Evolutionary conservation across 495 filamentous ascomycete species (phyloP), one percentile per base, ranked within the genome.

Genomic region (Filosporella fistucella): DNA sequence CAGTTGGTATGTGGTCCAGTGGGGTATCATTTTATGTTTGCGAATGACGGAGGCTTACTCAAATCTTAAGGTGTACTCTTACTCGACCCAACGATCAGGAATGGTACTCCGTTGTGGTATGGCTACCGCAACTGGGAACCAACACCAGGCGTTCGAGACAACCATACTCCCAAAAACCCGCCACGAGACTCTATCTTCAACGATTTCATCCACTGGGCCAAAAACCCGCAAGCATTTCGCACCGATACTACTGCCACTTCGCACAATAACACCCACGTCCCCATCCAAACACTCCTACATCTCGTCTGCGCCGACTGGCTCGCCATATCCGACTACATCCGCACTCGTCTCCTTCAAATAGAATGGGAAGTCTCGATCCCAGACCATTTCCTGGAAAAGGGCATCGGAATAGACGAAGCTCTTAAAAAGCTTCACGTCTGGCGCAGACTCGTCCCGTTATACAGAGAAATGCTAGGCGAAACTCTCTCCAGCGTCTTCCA

Each of bases 181-280:
- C 17, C 11, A 42, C 21, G 11, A 32, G 16, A 2, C 21, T 55
- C 25, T 55, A 44, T 25, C n/a, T n/a, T n/a, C n/a, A 40, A 50
- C 4, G 52, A 55, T 18, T 12, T 55, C 17, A 22, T 55, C 16
- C 41, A 24, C 28, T 54, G 51, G 51, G 51, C 45, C 13, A 49
- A 22, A 44, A 71, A 45, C 60, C 64, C 3, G 60, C 56, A 1
- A 17, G 10, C 9, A 69, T 68, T 47, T 45, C 13, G 13, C 8
- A 1, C 29, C 16, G 17, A n/a, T n/a, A n/a, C 2, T 23, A 18
- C 29, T n/a, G 18, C 18, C 18, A 13, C 16, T 25, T 46, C 29
- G 29, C 55, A 55, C 39, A 57, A 57, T 8, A 45, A 62, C 14
- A 42, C 66, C 22, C 54, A 67, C 21, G 56, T 68, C 33, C 43